Evolutionary conservation across 805 yeast genomes (phyloP), one percentile per base, ranked within the genome.

Genomic region (Tetrapisispora pingtungensis): DNA sequence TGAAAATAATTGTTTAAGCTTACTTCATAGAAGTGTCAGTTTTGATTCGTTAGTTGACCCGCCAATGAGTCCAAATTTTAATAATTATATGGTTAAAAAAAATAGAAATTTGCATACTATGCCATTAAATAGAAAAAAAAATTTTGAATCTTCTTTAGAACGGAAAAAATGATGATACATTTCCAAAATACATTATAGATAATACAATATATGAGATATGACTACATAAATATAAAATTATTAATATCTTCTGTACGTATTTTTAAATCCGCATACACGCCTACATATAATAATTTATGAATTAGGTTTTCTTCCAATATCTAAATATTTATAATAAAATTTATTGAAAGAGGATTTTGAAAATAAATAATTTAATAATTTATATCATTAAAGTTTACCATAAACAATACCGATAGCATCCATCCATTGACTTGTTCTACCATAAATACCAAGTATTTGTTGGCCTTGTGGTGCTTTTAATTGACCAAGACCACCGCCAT

Each of bases 361-460:
- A n/a, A n/a, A n/a, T n/a, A n/a, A n/a, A n/a, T n/a, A n/a, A n/a
- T 6, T 22, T 22, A 22, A 14, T 12, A 13, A 20, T 30, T 7
- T 19, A 12, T 13, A 18, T 20, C 1, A 10, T 26, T 22, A 39
- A 14, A 31, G 13, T 13, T 13, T 20, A 33, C 66, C 74, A 53
- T 81, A 86, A 3, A 82, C 59, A 22, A 84, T 67, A 24, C 95
- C 94, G 35, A 87, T 55, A 1, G 87, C 84, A 54, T 80, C 79
- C 35, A 81, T 62, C 96, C 96, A 88, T 28, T 60, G 54, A 0
- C 81, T 81, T 15, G 74, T 61, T 52, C 75, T 75, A 1, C 96
- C 96, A 48, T 73, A 77, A 44, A 90, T 54, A 0, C 96, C 97
- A 8, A 80, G 70, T 13, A 90, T 63, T 7, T 65, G 53, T 48